These are phyloP conservation scores for Hericium rajendrae DNA, from an alignment of 768 basidiomycete genomes.

Conservation along the genomic window DNA sequence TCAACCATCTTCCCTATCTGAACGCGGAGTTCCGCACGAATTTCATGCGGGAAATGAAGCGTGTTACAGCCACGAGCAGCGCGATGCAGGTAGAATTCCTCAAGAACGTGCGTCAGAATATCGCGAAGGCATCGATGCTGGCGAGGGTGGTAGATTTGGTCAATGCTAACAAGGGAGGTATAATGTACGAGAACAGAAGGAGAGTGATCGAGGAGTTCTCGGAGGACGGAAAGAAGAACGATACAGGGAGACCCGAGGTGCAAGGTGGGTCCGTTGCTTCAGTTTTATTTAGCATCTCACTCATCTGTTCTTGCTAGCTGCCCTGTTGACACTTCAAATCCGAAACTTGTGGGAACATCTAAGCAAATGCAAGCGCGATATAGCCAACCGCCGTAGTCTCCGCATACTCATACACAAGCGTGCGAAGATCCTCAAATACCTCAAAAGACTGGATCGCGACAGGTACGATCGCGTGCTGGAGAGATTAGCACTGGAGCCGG, in stretches of 20 bases:
- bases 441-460: constrained; percentile 50
- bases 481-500: constrained; percentile 67
- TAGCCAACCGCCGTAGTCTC: constrained; percentile 68
- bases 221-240: constrained; percentile 48
- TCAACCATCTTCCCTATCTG: constrained; percentile 54
- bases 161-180: constrained; percentile 82
- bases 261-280: constrained; percentile 53
- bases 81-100: background rate
- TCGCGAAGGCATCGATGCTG: constrained; percentile 41
- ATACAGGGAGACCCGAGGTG: constrained; percentile 80
- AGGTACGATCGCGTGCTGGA: constrained; percentile 69
- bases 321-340: constrained; percentile 78
- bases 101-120: background rate
- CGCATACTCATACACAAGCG: constrained; percentile 74
- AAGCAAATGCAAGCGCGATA: constrained; percentile 56
- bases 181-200: constrained; percentile 78
- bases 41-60: background rate
- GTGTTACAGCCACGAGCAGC: constrained; percentile 23
- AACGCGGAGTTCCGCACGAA: constrained; percentile 22
- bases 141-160: constrained; percentile 70
- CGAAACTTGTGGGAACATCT: constrained; percentile 76
- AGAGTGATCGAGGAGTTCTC: constrained; percentile 79
- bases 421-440: constrained; percentile 73
- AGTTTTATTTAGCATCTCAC: background rate
- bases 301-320: constrained; percentile 40